A percentile compares a stretch with the other conserved stretches of the same genome.
These are phyloP conservation scores for Botrytis porri DNA, from an alignment of 2,329 filamentous ascomycete genomes.

Conservation along the genomic window DNA sequence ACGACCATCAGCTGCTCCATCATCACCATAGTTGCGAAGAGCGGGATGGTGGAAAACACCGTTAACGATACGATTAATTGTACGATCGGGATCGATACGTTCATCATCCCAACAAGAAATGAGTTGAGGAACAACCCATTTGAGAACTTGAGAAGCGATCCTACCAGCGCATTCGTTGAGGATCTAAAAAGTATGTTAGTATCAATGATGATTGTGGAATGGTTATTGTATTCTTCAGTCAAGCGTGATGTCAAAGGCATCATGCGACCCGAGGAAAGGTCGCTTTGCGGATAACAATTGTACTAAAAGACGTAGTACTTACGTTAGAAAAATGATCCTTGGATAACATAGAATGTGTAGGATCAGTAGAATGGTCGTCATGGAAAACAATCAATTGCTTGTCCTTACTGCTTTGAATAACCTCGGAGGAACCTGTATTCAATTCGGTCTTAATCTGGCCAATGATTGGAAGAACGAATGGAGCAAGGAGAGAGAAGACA, in stretches of 20 bases:
- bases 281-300: neutral
- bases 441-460: conserved; percentile 84
- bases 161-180: conserved; percentile 87
- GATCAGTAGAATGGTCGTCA: conserved; percentile 72
- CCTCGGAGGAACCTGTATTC: conserved; percentile 77
- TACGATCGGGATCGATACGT: conserved; percentile 62
- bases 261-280: neutral
- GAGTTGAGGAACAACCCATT: conserved; percentile 85
- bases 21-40: conserved; percentile 65
- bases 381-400: conserved; percentile 87
- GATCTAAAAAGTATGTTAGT: conserved; percentile 40
- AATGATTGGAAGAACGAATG: conserved; percentile 83
- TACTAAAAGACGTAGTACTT: conserved; percentile 8
- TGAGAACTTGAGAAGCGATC: conserved; percentile 73
- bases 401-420: conserved; percentile 78
- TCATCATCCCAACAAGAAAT: conserved; percentile 87
- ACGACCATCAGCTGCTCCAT: conserved; percentile 71
- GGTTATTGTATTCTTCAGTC: too few species aligned
- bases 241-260: neutral
- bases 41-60: conserved; percentile 89
- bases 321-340: conserved; percentile 78
- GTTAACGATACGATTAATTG: conserved; percentile 71
- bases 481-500: conserved; percentile 87
- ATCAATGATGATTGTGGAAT: neutral
- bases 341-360: conserved; percentile 92